Conservation (phyloP, 129 eudicot species). For the Flaveria ramosissima region DNA sequence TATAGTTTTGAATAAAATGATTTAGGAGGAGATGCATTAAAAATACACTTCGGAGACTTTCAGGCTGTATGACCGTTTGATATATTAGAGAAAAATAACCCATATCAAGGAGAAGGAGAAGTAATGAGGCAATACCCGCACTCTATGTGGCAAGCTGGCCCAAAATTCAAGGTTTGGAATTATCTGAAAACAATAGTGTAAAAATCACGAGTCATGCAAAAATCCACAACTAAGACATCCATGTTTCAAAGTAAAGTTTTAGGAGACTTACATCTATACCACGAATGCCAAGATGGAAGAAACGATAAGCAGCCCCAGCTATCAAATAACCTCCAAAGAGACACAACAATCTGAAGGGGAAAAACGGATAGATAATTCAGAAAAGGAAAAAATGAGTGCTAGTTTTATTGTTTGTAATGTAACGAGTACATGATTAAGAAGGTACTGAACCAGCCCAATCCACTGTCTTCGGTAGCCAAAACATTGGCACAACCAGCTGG, state of each 20-base stretch:
- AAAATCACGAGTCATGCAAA: neutral
- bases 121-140: conserved; percentile 51
- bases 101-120: conserved; percentile 4
- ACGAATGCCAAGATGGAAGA: conserved; percentile 63
- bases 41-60: neutral
- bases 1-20: neutral
- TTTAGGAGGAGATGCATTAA: neutral
- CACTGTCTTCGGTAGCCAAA: conserved; percentile 54
- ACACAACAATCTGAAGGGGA: conserved; percentile 54
- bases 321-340: conserved; percentile 70
- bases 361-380: conserved; percentile 12
- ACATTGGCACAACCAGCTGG: conserved; percentile 86
- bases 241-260: neutral
- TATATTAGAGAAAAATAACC: neutral
- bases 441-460: conserved; percentile 82
- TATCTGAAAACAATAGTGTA: conserved; percentile 46
- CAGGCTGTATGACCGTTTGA: neutral
- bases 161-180: conserved; percentile 88
- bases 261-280: conserved; percentile 75
- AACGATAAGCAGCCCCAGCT: conserved; percentile 72
- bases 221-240: neutral
- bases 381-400: neutral
- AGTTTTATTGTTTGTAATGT: conserved; percentile 2
- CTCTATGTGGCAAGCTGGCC: conserved; percentile 81
- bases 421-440: conserved; percentile 56